phyloP scores from a whole-genome alignment of 495 filamentous ascomycete genomes.

The Hyphodiscus hymeniophilus region DNA sequence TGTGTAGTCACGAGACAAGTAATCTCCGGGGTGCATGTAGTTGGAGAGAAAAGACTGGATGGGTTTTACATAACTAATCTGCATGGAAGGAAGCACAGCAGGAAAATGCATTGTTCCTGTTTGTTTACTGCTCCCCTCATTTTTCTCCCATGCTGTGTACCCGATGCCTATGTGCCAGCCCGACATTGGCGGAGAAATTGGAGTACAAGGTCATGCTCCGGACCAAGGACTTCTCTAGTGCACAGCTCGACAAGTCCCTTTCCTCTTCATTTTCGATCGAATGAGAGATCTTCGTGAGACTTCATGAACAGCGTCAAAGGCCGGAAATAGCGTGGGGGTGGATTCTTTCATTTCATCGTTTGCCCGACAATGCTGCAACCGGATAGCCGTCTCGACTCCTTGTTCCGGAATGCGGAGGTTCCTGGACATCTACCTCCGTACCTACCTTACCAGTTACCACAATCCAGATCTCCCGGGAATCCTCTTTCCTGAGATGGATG shows the following conservation, averaged over 20 bases:
- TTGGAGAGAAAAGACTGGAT: background rate
- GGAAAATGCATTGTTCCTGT: background rate
- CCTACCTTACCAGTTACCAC: background rate
- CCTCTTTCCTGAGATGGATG: background rate
- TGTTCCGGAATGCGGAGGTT: too few species aligned
- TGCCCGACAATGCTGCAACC: too few species aligned
- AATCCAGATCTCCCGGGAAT: background rate
- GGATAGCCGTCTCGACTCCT: too few species aligned
- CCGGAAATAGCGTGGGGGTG: too few species aligned
- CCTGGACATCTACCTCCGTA: background rate
- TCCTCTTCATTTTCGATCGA: too few species aligned
- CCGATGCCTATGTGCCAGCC: background rate
- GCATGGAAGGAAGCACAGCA: background rate
- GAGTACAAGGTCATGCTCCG: background rate
- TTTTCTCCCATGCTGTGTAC: conserved; percentile 2
- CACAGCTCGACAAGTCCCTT: too few species aligned
- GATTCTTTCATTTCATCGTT: too few species aligned
- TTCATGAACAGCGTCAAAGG: too few species aligned
- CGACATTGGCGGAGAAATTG: too few species aligned
- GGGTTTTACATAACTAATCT: too few species aligned
- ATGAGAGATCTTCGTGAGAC: too few species aligned
- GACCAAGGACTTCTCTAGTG: background rate
- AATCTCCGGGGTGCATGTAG: conserved; percentile 9
- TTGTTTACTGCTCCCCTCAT: background rate
- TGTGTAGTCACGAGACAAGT: background rate